Base-by-base conservation (phyloP, 352 stramenopile species). In the Globisporangium apiculatum region DNA sequence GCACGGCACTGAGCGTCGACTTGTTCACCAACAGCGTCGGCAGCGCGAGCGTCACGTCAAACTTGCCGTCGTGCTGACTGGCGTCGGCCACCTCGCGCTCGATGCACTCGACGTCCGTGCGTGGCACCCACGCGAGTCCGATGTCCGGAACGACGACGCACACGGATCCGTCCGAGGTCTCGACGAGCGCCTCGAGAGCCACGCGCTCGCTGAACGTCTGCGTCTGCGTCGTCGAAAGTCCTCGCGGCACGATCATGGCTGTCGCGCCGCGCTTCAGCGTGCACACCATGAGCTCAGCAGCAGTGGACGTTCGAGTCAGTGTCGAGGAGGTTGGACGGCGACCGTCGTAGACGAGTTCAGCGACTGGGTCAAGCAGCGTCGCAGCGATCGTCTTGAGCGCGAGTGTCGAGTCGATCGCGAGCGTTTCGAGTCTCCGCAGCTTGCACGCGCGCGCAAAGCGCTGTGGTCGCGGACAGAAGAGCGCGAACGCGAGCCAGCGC, bases 101-200 rank as follows among this genome's bases (percentile, higher is more conserved):
- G 12, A 58, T 58, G 4, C 12, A 3, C 43, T 58, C 53, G 14
- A 58, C 15, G 31, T n/a, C 36, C n/a, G 48, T 15, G 2, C 5
- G 43, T 4, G 31, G 4, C 4, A 51, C n/a, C 53, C 53, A 58
- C 51, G 40, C 43, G n/a, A 58, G 53, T 0, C 53, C 53, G 15
- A 52, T 31, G 11, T 43, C 45, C 14, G 53, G 45, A 31, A 52
- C 35, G 4, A 58, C 43, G 8, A 58, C 43, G 42, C 53, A 51
- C 43, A 58, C 7, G 2, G 53, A 36, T 17, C 53, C 43, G 17
- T 58, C 15, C 5, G 9, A 7, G 17, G 5, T 7, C 2, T 52
- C 35, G 31, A 3, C 31, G 1, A 52, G 53, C n/a, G 53, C 53
- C 17, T 58, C 53, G 4, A 58, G 10, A 12, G 43, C 53, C 8